Conservation (phyloP, 805 yeast species). For the Metschnikowia colocasiae region DNA sequence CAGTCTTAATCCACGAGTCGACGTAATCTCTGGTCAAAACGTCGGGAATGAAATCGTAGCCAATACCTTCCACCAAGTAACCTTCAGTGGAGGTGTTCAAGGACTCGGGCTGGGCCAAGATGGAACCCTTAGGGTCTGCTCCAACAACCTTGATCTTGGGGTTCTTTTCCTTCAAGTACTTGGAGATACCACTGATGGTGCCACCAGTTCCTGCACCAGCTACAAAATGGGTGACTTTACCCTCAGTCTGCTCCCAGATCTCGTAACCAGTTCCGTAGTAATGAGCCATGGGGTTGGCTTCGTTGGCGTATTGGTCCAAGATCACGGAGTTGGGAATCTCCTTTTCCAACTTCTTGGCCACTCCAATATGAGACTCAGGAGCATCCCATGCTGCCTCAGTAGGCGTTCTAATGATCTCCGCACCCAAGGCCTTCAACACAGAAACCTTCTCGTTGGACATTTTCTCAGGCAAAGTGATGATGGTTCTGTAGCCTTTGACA, state of each 20-base stretch:
- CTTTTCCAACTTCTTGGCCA: conserved; percentile 71
- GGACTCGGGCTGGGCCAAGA: conserved; percentile 73
- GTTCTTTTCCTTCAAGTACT: conserved; percentile 69
- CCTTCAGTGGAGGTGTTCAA: conserved; percentile 56
- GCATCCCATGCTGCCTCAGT: conserved; percentile 92
- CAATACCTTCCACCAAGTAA: conserved; percentile 87
- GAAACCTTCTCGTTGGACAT: conserved; percentile 90
- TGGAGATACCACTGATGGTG: conserved; percentile 88
- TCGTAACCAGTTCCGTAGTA: conserved; percentile 81
- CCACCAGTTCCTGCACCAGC: conserved; percentile 98
- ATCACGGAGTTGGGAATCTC: conserved; percentile 84
- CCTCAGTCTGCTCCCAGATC: conserved; percentile 76
- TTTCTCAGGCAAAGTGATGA: conserved; percentile 85
- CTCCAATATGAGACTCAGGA: conserved; percentile 89
- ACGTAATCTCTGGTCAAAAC: conserved; percentile 64
- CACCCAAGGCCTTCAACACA: conserved; percentile 84
- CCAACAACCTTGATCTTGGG: conserved; percentile 60
- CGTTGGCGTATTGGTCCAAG: conserved; percentile 77
- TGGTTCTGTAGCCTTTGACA: conserved; percentile 79
- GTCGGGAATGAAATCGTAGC: conserved; percentile 84
- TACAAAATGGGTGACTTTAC: conserved; percentile 67
- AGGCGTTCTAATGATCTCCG: conserved; percentile 87
- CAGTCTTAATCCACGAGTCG: conserved; percentile 83
- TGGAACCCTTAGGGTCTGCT: conserved; percentile 87
- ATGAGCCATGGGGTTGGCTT: conserved; percentile 79